Base-by-base conservation (phyloP, 768 basidiomycete genomes). In the Mycena galopus region DNA sequence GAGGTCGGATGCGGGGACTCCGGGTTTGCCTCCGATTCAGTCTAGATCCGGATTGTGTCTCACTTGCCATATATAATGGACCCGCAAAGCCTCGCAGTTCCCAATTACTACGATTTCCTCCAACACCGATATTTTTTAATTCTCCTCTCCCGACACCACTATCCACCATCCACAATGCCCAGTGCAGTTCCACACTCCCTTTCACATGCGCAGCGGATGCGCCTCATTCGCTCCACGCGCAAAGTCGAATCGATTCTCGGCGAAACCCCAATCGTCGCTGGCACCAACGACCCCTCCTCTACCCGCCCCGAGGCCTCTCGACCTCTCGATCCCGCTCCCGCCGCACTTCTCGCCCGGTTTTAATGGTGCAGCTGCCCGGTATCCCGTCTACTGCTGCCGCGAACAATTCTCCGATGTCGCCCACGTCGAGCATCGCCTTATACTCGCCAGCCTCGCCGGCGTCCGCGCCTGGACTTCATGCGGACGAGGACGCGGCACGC, bases 241-340 rank as follows among this genome's bases (percentile, higher is more conserved):
- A 92, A 91, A 78, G 85, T 92, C 30, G 85, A 84, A 14, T 85
- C 87, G 19, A 77, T 92, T 4, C 81, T 92, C 5, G 91, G 91
- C 2, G 78, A 83, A 9, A 83, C 44, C 17, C 44, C 44, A 7
- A 6, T 47, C 17, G 19, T 47, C 17, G 39, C 9, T 47, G 19
- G 44, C n/a, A 10, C 44, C 44, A n/a, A 47, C 19, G 21, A n/a
- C 44, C 21, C 44, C 44, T 47, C 44, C 17, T 19, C 17, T 12
- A 19, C 25, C 12, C 21, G 19, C 23, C 17, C 23, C n/a, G 23
- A 51, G 25, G 5, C 2, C 21, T 35, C 33, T 39, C 39, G 9
- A 10, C 39, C 5, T 21, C 55, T 16, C 12, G 25, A 29, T 3
- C 11, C 8, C 17, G 12, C 16, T 19, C 55, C 29, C 27, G 29